Evolutionary conservation across 164 flowering plant species (phyloP).

Genomic region (Vitis cinerea): DNA sequence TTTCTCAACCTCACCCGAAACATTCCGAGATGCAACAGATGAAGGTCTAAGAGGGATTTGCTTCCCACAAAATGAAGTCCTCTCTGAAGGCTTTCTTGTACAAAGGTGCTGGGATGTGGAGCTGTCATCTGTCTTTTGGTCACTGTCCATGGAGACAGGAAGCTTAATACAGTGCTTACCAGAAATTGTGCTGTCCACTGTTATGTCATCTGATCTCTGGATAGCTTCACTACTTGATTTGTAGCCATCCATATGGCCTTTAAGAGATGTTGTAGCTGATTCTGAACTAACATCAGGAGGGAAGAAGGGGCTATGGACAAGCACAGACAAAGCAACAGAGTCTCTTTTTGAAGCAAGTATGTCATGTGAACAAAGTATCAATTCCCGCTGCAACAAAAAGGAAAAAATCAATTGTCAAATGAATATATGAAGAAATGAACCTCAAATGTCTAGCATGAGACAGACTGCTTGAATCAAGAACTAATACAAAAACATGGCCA

Average conservation of each 20-base stretch:
- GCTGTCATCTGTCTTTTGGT: slow-evolving; percentile 70
- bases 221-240: slow-evolving; percentile 68
- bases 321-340: slow-evolving; percentile 52
- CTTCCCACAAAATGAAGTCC: slow-evolving; percentile 61
- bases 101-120: slow-evolving; percentile 49
- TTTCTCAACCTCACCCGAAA: slow-evolving; percentile 42
- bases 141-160: slow-evolving; percentile 53
- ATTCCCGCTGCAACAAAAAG: slow-evolving; percentile 67
- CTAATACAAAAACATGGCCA: neutral
- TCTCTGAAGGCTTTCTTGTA: slow-evolving; percentile 38
- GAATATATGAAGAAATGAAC: neutral
- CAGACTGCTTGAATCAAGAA: no score
- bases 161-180: slow-evolving; percentile 45
- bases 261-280: slow-evolving; percentile 89
- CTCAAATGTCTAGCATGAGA: no score
- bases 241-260: slow-evolving; percentile 53
- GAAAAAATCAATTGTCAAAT: neutral
- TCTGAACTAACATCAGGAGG: slow-evolving; percentile 86
- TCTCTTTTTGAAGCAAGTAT: slow-evolving; percentile 75
- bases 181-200: slow-evolving; percentile 72
- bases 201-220: slow-evolving; percentile 83
- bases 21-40: slow-evolving; percentile 33
- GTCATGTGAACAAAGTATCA: slow-evolving; percentile 81
- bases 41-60: slow-evolving; percentile 61
- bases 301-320: slow-evolving; percentile 51